Evolutionary conservation across 106 monocot genomes (phyloP).

Genomic region (Platanthera zijinensis): DNA sequence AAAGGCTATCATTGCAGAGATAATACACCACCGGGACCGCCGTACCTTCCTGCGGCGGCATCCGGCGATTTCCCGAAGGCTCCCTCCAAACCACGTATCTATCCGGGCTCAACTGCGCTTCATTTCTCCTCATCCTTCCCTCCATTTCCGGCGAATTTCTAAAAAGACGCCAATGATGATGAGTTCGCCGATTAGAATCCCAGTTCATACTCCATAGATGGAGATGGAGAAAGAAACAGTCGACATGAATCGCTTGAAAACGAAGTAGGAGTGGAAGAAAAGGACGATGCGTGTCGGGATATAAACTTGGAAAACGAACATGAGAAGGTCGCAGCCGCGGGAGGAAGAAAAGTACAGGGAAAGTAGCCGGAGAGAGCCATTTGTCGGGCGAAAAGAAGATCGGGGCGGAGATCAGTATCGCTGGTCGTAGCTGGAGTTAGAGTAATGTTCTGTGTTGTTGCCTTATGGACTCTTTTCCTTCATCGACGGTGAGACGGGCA

Average conservation of each 20-base stretch:
- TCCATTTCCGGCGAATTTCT: constrained; percentile 18
- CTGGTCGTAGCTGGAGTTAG: neutral
- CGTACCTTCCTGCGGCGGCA: constrained; percentile 6
- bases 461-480: neutral
- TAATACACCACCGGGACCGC: constrained; percentile 55
- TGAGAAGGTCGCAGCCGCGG: neutral
- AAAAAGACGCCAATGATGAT: neutral
- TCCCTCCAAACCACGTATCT: constrained; percentile 13
- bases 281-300: no score
- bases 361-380: neutral
- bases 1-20: constrained; percentile 41
- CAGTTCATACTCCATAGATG: neutral
- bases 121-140: constrained; percentile 18
- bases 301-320: no score
- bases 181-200: neutral
- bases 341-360: neutral
- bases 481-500: neutral
- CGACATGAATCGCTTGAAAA: neutral
- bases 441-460: neutral
- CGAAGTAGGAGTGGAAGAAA: neutral
- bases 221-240: neutral
- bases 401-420: neutral
- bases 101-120: constrained; percentile 31
- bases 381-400: neutral
- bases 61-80: neutral